A percentile compares a stretch with the other conserved stretches of the same genome.
These are phyloP conservation scores for Termitomyces sp. DNA, from an alignment of 768 basidiomycete species.

Conservation along the genomic window DNA sequence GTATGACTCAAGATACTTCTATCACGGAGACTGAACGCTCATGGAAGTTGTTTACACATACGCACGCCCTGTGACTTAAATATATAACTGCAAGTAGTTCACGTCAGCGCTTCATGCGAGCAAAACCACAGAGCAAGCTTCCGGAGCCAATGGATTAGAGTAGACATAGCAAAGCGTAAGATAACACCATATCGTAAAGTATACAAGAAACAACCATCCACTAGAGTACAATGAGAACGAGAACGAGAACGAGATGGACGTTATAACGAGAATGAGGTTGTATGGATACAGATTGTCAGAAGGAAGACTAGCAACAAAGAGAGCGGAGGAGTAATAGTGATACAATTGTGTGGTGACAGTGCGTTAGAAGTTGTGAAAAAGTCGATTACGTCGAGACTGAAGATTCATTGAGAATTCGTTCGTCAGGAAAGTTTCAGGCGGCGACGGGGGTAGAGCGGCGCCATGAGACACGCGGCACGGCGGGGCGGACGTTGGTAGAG, in stretches of 20 bases:
- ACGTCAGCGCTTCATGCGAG: no score
- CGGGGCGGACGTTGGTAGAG: not conserved
- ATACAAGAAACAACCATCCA: not conserved
- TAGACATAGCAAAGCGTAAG: no score
- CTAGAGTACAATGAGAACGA: no score
- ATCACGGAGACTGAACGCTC: no score
- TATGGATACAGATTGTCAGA: not conserved
- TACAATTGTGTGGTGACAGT: not conserved
- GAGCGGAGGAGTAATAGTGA: not conserved
- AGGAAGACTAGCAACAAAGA: not conserved
- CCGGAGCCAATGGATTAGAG: no score
- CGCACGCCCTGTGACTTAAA: no score
- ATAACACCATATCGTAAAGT: no score
- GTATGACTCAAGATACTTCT: no score
- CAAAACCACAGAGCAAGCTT: no score
- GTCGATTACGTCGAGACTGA: not conserved
- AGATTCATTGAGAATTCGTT: not conserved
- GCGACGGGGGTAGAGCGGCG: not conserved
- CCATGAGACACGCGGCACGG: not conserved
- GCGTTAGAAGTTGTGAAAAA: not conserved
- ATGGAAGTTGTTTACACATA: no score
- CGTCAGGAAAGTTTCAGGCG: not conserved
- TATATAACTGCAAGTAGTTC: no score
- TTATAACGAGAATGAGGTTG: no score
- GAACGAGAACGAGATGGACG: not conserved